Conservation (phyloP, 495 filamentous ascomycete species). For the Neurospora sp. region DNA sequence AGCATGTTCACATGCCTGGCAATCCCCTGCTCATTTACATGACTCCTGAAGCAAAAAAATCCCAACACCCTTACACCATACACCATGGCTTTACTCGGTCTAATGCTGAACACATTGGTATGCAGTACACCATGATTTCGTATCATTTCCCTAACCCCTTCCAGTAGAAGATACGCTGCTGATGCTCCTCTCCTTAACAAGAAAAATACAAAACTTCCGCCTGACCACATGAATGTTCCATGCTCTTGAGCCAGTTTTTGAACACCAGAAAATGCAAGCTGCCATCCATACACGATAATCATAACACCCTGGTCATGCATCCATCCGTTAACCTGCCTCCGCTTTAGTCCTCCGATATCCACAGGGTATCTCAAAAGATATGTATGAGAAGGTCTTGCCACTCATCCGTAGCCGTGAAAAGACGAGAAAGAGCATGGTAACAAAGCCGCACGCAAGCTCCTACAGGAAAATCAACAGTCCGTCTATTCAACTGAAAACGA, state of each 20-base stretch:
- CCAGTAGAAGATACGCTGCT: not conserved
- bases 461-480: not conserved
- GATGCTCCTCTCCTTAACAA: not conserved
- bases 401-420: not conserved
- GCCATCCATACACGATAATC: not conserved
- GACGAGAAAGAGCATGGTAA: not conserved
- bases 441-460: not conserved
- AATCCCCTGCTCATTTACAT: not conserved
- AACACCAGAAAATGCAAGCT: not conserved
- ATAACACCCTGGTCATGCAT: not conserved
- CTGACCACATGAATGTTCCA: not conserved
- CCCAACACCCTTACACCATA: not conserved
- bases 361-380: not conserved
- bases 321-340: not conserved
- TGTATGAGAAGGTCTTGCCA: not conserved
- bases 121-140: not conserved
- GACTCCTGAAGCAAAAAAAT: not conserved
- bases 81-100: not conserved
- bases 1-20: not conserved
- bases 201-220: not conserved
- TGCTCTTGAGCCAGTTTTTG: not conserved
- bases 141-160: not conserved
- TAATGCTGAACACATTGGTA: not conserved
- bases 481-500: not conserved
- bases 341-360: not conserved